Evolutionary conservation across 2,329 filamentous ascomycete genomes (phyloP).

Genomic region (Tothia fuscella): DNA sequence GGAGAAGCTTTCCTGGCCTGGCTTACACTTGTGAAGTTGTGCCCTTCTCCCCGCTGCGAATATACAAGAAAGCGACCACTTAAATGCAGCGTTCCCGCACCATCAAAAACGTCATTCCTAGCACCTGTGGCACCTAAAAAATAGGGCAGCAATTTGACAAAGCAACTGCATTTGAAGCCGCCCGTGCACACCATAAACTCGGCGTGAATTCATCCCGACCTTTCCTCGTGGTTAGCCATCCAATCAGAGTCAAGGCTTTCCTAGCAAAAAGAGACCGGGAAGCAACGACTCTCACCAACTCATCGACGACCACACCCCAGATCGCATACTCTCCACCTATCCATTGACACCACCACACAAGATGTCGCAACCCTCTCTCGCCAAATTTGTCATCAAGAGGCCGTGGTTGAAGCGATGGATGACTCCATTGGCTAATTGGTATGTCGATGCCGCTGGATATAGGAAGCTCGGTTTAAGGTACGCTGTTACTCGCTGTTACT

Average conservation of each 20-base stretch:
- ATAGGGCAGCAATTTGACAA: background rate
- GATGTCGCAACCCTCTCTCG: constrained; percentile 29
- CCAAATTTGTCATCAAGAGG: constrained; percentile 67
- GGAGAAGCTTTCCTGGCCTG: no score
- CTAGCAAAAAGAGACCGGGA: background rate
- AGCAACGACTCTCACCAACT: background rate
- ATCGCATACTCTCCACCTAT: constrained; percentile 15
- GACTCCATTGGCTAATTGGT: constrained; percentile 77
- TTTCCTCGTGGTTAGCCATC: constrained; percentile 2
- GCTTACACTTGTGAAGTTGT: no score
- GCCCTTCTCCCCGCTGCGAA: no score
- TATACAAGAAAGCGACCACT: no score
- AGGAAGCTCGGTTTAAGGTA: constrained; percentile 86
- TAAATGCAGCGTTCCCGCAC: no score
- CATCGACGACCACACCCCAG: constrained; percentile 11
- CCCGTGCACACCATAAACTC: no score
- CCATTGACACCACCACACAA: constrained; percentile 2
- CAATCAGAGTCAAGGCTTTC: background rate
- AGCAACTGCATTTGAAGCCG: background rate
- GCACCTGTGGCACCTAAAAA: no score
- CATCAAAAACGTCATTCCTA: no score
- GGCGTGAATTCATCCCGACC: constrained; percentile 3
- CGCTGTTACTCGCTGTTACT: background rate
- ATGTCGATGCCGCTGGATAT: constrained; percentile 80
- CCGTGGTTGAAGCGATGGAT: constrained; percentile 75